Evolutionary conservation across 2,329 filamentous ascomycete genomes (phyloP).

Genomic region (Blastomyces emzantsi): DNA sequence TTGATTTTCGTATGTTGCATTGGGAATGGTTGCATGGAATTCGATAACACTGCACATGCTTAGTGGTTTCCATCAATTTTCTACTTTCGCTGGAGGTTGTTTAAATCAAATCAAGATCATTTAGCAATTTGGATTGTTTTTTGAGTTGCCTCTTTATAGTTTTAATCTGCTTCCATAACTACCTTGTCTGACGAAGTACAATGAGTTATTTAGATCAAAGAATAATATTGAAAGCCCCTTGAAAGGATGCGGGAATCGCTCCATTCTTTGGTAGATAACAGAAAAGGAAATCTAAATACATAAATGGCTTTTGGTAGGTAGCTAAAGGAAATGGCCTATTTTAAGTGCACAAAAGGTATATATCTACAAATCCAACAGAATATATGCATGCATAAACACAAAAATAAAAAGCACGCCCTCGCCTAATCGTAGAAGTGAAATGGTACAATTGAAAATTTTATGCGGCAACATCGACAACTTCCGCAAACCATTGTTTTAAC

Average conservation of each 20-base stretch:
- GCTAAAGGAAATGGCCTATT: neutral
- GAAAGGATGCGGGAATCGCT: neutral
- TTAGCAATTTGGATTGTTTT: no score
- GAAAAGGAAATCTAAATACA: neutral
- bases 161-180: no score
- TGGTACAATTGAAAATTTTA: constrained; percentile 13
- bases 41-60: neutral
- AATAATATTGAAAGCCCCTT: neutral
- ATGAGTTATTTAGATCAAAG: neutral
- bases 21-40: neutral
- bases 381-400: no score
- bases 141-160: no score
- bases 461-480: constrained; percentile 46
- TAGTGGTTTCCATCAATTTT: neutral
- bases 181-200: no score
- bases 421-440: neutral
- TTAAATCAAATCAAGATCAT: neutral
- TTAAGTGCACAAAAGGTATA: neutral
- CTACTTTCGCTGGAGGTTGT: neutral
- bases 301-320: neutral
- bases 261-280: no score
- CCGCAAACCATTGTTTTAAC: constrained; percentile 91
- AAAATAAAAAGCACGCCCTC: neutral
- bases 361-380: neutral
- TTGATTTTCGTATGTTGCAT: neutral